These are phyloP conservation scores for Lentinula lateritia DNA, from an alignment of 768 basidiomycete species.

Conservation along the genomic window DNA sequence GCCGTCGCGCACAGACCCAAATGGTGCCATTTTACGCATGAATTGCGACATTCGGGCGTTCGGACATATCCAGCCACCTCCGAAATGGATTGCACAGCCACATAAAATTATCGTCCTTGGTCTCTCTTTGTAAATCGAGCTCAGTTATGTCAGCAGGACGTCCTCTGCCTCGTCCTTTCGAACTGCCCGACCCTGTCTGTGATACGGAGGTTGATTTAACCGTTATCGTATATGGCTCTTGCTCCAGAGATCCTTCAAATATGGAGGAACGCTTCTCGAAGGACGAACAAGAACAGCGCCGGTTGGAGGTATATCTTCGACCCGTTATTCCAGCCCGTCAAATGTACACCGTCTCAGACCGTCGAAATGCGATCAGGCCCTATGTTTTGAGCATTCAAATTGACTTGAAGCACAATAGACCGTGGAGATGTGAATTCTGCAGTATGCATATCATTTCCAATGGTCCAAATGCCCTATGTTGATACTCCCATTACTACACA, in stretches of 20 bases:
- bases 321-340: background rate
- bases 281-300: background rate
- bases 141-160: background rate
- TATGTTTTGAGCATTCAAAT: background rate
- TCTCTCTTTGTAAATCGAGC: no score
- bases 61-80: background rate
- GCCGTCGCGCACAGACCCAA: background rate
- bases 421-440: background rate
- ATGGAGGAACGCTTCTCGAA: background rate
- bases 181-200: background rate
- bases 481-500: no score
- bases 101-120: background rate
- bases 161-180: background rate
- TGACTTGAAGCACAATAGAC: background rate
- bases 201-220: background rate
- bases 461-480: no score
- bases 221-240: background rate
- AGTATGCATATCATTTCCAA: background rate
- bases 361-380: background rate
- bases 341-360: background rate
- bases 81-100: background rate
- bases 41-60: conserved; percentile 1
- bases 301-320: background rate
- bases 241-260: background rate
- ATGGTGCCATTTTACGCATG: background rate